These are phyloP conservation scores for Boletus rex-veris DNA, from an alignment of 768 basidiomycete genomes.

Conservation along the genomic window DNA sequence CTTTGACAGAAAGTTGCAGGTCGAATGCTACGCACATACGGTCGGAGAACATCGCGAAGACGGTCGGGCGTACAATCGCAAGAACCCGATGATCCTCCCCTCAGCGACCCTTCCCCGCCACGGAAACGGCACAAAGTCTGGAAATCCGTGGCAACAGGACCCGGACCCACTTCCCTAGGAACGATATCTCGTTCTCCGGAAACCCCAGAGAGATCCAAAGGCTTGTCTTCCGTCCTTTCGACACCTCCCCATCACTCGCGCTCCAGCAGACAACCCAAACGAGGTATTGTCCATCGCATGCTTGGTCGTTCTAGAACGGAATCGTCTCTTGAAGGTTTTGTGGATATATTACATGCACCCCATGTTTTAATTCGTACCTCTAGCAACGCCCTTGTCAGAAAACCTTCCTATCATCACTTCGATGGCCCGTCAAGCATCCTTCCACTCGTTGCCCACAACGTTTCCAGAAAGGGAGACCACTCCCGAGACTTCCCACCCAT, in stretches of 20 bases:
- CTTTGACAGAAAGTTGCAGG: neutral
- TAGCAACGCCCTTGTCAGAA: slow-evolving; percentile 2
- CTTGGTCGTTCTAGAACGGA: slow-evolving; percentile 67
- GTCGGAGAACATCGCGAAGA: slow-evolving; percentile 23
- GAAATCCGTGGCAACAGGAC: neutral
- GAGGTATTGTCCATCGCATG: slow-evolving; percentile 65
- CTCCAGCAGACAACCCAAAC: slow-evolving; percentile 29
- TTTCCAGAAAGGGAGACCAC: slow-evolving; percentile 24
- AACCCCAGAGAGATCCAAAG: slow-evolving; percentile 24
- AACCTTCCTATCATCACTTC: neutral
- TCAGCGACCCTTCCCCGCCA: slow-evolving; percentile 8
- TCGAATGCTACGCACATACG: slow-evolving; percentile 37
- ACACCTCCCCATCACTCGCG: slow-evolving; percentile 21
- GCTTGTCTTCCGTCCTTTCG: slow-evolving; percentile 39
- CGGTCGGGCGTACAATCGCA: slow-evolving; percentile 1
- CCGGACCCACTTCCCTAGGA: neutral
- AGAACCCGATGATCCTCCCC: neutral
- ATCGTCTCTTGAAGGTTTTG: slow-evolving; percentile 39
- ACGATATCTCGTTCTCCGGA: neutral
- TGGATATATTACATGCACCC: neutral
- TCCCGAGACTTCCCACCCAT: slow-evolving; percentile 23
- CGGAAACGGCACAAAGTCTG: slow-evolving; percentile 33
- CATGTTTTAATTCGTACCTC: neutral
- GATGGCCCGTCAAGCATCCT: slow-evolving; percentile 21
- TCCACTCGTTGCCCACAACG: slow-evolving; percentile 21